phyloP scores from a whole-genome alignment of 2,329 filamentous ascomycete species.

The Pseudogymnoascus sp. region DNA sequence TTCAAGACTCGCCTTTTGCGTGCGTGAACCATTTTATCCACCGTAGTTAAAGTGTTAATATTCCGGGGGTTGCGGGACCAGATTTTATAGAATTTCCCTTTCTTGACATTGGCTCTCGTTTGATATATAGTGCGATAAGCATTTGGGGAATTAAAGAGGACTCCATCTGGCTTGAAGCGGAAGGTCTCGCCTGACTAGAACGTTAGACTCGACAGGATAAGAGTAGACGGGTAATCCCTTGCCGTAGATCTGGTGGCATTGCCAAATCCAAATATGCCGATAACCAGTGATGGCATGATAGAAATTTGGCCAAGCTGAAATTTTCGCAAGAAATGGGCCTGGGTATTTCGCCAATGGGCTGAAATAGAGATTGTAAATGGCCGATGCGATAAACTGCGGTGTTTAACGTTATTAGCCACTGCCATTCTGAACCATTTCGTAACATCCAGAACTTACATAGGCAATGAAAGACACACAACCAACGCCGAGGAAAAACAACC shows the following conservation, averaged over 20 bases:
- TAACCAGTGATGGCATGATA: background rate
- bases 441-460: background rate
- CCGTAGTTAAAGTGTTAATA: conserved; percentile 9
- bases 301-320: background rate
- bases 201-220: background rate
- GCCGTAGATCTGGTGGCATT: conserved; percentile 1
- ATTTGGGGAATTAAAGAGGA: conserved; percentile 12
- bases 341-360: background rate
- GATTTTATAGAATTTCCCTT: conserved; percentile 11
- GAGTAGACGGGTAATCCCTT: background rate
- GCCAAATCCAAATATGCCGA: background rate
- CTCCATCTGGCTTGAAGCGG: conserved; percentile 10
- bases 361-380: conserved; percentile 2
- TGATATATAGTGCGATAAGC: conserved; percentile 11
- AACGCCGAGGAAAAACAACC: background rate
- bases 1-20: conserved; percentile 11
- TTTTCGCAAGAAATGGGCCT: background rate
- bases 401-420: background rate
- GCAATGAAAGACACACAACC: background rate
- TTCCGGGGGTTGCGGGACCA: conserved; percentile 1
- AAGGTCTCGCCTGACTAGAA: background rate
- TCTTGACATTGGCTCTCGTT: conserved; percentile 11
- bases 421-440: background rate
- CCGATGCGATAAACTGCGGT: background rate
- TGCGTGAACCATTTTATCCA: conserved; percentile 10